Evolutionary conservation across 2,329 filamentous ascomycete genomes (phyloP), one percentile per base, ranked within the genome.

Genomic region (Ceratocystiopsis sp.): DNA sequence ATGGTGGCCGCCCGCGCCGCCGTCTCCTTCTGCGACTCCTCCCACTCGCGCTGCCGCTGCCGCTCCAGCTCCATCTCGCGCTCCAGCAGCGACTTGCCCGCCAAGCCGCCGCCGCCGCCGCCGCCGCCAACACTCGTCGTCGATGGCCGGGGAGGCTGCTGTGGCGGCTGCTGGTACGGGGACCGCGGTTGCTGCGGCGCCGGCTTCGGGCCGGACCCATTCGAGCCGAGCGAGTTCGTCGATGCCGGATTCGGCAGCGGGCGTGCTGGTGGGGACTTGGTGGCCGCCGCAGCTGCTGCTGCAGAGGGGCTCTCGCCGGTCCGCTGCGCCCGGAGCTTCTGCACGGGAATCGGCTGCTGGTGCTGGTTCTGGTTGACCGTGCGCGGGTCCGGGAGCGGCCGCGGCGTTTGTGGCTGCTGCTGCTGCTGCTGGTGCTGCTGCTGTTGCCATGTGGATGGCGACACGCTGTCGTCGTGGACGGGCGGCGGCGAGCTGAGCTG

Each of bases 21-120:
- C 16, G 75, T 72, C 50, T 73, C 74, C 53, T 75, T 67, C 59
- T 89, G 84, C 1, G 75, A 66, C 48, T 82, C 75, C 57, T 91
- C 83, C 84, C 84, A 87, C 57, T 87, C 82, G 44, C 68, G 70
- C 61, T 87, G 82, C 14, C 81, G 67, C 61, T 84, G 74, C 10
- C 82, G 68, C 59, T 87, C 82, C 56, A 80, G 67, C 57, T 87
- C 81, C 79, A 86, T 85, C 59, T 87, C 82, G 25, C 79, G 73
- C 60, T 86, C 82, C 2, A 86, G 69, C 11, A 86, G 66, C 0
- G 77, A 81, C 62, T 80, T 82, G 49, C 69, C 69, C 1, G 43
- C 21, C 75, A 16, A 4, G 35, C 35, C n/a, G 35, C 0, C 41
- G 12, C 16, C 16, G 25, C 65, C 70, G 1, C 75, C 71, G 56